Percentiles rank a stretch among this genome's conserved stretches.
Evolutionary conservation across 805 yeast species (phyloP).

Genomic region (Candida coleopterorum): DNA sequence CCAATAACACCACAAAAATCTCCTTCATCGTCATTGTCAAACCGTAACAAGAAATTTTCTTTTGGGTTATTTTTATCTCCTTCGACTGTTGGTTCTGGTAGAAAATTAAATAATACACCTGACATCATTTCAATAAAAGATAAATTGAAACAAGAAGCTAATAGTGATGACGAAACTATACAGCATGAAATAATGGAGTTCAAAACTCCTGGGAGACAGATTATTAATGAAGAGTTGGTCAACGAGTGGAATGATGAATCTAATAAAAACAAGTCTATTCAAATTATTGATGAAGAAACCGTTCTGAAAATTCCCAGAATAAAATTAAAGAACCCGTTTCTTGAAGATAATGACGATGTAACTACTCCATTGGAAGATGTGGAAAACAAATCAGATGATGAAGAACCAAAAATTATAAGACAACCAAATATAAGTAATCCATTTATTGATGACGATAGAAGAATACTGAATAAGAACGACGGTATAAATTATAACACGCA

Average conservation of each 20-base stretch:
- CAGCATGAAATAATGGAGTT: slow-evolving; percentile 9
- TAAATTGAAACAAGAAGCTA: slow-evolving; percentile 15
- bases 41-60: slow-evolving; percentile 16
- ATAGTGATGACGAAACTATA: background rate
- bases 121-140: slow-evolving; percentile 17
- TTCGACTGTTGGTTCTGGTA: slow-evolving; percentile 34
- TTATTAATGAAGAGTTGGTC: slow-evolving; percentile 29
- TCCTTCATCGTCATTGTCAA: slow-evolving; percentile 15
- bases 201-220: slow-evolving; percentile 26
- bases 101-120: slow-evolving; percentile 14
- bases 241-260: slow-evolving; percentile 37
- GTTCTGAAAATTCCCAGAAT: slow-evolving; percentile 8
- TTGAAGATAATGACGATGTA: slow-evolving; percentile 4
- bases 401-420: too few species aligned
- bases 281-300: slow-evolving; percentile 29
- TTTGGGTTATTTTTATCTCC: slow-evolving; percentile 33
- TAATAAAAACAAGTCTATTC: slow-evolving; percentile 13
- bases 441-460: too few species aligned
- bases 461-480: background rate
- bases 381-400: too few species aligned
- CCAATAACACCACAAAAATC: slow-evolving; percentile 24
- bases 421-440: background rate
- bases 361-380: too few species aligned
- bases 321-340: slow-evolving; percentile 21
- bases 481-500: slow-evolving; percentile 17